phyloP scores from a whole-genome alignment of 2,329 filamentous ascomycete species.

The Cercospora berteroae region DNA sequence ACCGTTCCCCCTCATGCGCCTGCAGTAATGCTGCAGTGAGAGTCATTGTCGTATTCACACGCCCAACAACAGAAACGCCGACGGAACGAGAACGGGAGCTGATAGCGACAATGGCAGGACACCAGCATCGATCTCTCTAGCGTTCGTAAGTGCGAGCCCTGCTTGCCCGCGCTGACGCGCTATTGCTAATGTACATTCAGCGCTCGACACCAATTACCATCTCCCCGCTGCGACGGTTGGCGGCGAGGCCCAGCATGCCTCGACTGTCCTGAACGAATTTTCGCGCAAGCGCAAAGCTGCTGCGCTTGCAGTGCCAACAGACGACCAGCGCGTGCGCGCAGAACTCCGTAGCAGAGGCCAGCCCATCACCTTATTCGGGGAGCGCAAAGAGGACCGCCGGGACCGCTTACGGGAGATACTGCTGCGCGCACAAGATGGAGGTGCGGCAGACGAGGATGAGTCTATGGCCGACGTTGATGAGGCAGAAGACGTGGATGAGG shows the following conservation, averaged over 20 bases:
- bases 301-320: conserved; percentile 87
- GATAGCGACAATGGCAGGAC: conserved; percentile 42
- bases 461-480: conserved; percentile 60
- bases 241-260: conserved; percentile 75
- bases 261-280: conserved; percentile 82
- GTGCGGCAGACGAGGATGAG: conserved; percentile 47
- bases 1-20: conserved; percentile 9
- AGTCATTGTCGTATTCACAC: conserved; percentile 36
- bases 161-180: neutral
- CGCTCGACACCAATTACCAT: conserved; percentile 80
- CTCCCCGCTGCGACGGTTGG: conserved; percentile 66
- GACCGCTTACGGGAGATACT: conserved; percentile 82
- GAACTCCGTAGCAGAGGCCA: conserved; percentile 84
- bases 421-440: conserved; percentile 63
- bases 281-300: conserved; percentile 86
- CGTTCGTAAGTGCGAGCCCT: conserved; percentile 54
- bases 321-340: conserved; percentile 80
- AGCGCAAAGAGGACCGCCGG: conserved; percentile 79
- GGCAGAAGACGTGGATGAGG: conserved; percentile 67
- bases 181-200: conserved; percentile 38
- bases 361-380: conserved; percentile 90
- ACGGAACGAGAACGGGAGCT: conserved; percentile 25
- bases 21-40: neutral
- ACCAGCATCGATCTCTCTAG: conserved; percentile 62
- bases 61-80: conserved; percentile 1